Conservation (phyloP, 2,329 filamentous ascomycete genomes). For the Aureobasidium sp. region DNA sequence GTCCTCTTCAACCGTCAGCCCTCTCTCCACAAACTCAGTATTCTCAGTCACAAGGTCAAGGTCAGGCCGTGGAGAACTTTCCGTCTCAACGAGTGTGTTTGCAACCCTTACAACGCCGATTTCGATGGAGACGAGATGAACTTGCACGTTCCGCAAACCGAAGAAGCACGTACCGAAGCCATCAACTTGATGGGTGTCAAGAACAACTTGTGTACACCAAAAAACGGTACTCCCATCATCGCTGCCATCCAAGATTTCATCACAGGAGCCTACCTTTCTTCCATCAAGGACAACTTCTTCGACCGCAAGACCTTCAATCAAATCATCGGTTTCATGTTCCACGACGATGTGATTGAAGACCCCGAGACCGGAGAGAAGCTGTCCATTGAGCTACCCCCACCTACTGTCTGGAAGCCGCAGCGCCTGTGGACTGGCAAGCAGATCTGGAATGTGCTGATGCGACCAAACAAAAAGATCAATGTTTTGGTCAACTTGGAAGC, state of each 20-base stretch:
- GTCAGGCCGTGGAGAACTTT: constrained; percentile 93
- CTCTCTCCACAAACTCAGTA: constrained; percentile 96
- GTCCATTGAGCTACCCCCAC: constrained; percentile 75
- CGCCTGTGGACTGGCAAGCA: constrained; percentile 95
- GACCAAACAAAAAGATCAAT: constrained; percentile 72
- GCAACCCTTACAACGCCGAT: constrained; percentile 96
- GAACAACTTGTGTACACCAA: constrained; percentile 88
- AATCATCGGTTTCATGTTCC: constrained; percentile 89
- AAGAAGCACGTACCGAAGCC: constrained; percentile 90
- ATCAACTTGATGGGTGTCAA: constrained; percentile 97
- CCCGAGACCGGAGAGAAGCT: constrained; percentile 41
- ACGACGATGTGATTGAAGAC: constrained; percentile 49
- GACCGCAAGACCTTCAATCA: constrained; percentile 82
- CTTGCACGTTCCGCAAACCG: constrained; percentile 91
- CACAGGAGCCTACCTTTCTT: constrained; percentile 83
- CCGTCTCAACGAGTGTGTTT: constrained; percentile 94
- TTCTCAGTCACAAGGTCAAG: constrained; percentile 91
- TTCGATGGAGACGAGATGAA: constrained; percentile 99
- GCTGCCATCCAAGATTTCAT: constrained; percentile 99
- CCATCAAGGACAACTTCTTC: constrained; percentile 87
- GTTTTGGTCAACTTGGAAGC: constrained; percentile 89
- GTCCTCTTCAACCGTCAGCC: constrained; percentile 97
- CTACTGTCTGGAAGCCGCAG: constrained; percentile 76
- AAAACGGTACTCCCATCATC: constrained; percentile 97
- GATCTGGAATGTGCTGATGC: constrained; percentile 84